Evolutionary conservation across 495 filamentous ascomycete genomes (phyloP).

Genomic region (Xylaria venustula): DNA sequence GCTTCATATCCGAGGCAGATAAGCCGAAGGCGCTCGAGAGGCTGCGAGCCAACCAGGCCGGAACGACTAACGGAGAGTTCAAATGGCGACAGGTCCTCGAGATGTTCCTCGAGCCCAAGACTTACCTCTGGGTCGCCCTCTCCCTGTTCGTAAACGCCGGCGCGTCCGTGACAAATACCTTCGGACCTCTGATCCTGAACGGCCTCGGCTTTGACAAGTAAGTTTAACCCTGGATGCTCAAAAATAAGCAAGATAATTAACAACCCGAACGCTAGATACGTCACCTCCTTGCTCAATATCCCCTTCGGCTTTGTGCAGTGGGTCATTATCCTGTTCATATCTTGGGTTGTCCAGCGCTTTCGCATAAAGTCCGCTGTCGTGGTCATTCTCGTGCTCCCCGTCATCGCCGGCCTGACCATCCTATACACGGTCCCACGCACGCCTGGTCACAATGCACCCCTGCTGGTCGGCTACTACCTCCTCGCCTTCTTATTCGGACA

Average conservation of each 20-base stretch:
- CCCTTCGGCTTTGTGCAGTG: constrained; percentile 61
- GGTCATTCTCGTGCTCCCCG: constrained; percentile 49
- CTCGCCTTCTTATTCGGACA: constrained; percentile 60
- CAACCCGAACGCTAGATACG: too few relatives aligned
- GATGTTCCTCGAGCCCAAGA: constrained; percentile 43
- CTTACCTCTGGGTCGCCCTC: constrained; percentile 50
- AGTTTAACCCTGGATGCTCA: too few relatives aligned
- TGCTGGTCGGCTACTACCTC: constrained; percentile 61
- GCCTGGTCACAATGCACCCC: constrained; percentile 34
- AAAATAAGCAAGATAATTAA: too few relatives aligned
- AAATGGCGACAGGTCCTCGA: constrained; percentile 47
- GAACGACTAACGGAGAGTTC: constrained; percentile 54
- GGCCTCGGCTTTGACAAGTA: constrained; percentile 59
- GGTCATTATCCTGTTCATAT: constrained; percentile 53
- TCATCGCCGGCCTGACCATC: constrained; percentile 56
- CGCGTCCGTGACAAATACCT: constrained; percentile 58
- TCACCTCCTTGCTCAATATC: constrained; percentile 64
- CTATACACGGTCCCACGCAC: constrained; percentile 52
- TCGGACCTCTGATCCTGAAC: constrained; percentile 61
- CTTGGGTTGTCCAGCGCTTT: constrained; percentile 50
- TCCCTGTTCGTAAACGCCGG: constrained; percentile 58
- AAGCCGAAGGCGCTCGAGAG: constrained; percentile 44
- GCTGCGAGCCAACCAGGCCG: constrained; percentile 54
- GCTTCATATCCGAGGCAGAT: constrained; percentile 53
- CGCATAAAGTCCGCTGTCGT: constrained; percentile 52